Evolutionary conservation across 2,329 filamentous ascomycete genomes (phyloP).

Genomic region (Thermoascus crustaceus): DNA sequence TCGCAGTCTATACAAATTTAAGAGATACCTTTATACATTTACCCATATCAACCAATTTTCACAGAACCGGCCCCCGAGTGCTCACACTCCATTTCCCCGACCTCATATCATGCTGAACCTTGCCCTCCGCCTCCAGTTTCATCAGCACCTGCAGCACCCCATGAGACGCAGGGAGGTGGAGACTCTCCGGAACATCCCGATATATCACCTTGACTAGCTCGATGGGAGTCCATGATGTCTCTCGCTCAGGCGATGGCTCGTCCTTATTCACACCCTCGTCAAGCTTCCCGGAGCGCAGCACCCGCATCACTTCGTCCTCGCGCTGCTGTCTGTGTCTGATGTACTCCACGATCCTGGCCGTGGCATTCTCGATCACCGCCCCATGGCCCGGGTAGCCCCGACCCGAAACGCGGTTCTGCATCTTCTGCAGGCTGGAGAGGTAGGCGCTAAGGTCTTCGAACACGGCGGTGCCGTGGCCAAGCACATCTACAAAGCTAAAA

Average conservation of each 20-base stretch:
- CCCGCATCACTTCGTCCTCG: constrained; percentile 67
- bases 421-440: constrained; percentile 58
- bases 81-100: constrained; percentile 24
- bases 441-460: constrained; percentile 71
- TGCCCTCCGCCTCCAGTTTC: constrained; percentile 70
- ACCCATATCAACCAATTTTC: too few relatives aligned
- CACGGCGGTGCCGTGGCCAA: constrained; percentile 78
- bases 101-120: constrained; percentile 39
- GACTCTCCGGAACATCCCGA: constrained; percentile 62
- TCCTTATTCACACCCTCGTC: constrained; percentile 21
- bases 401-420: constrained; percentile 54
- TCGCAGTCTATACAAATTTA: too few relatives aligned
- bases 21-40: too few relatives aligned
- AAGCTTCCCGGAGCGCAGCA: constrained; percentile 43
- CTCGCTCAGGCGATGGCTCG: constrained; percentile 28
- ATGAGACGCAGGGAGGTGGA: constrained; percentile 67
- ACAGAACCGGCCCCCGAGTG: constrained; percentile 23
- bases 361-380: constrained; percentile 64
- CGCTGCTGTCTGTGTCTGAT: constrained; percentile 71
- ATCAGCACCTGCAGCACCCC: constrained; percentile 70
- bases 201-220: constrained; percentile 88
- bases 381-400: constrained; percentile 85
- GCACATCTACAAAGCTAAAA: constrained; percentile 46
- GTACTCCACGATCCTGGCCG: constrained; percentile 68
- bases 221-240: constrained; percentile 56